Evolutionary conservation across 441 rosid species (phyloP).

Genomic region (Mallotus japonicus): DNA sequence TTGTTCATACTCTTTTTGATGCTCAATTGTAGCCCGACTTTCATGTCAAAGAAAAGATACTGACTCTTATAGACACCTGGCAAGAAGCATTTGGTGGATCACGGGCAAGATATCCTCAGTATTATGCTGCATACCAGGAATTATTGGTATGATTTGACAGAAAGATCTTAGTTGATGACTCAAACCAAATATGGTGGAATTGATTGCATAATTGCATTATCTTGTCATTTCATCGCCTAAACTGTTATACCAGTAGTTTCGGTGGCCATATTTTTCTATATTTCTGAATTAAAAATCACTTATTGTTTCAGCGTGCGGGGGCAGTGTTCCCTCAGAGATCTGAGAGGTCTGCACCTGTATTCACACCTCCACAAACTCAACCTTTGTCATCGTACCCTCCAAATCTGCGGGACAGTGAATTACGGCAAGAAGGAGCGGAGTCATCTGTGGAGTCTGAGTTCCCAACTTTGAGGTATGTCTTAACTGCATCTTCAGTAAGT

Average conservation of each 20-base stretch:
- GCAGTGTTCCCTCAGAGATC: constrained; percentile 94
- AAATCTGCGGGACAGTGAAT: constrained; percentile 61
- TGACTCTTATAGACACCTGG: constrained; percentile 87
- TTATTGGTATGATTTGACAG: constrained; percentile 64
- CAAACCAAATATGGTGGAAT: constrained; percentile 7
- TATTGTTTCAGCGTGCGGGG: constrained; percentile 80
- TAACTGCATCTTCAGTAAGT: background rate
- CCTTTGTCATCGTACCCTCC: constrained; percentile 78
- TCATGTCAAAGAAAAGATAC: constrained; percentile 91
- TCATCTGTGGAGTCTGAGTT: constrained; percentile 81
- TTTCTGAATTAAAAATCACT: constrained; percentile 19
- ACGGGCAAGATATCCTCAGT: constrained; percentile 96
- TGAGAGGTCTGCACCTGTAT: constrained; percentile 86
- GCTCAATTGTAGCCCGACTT: constrained; percentile 66
- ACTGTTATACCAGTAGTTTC: background rate
- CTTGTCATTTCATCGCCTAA: background rate
- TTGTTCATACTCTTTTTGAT: constrained; percentile 32
- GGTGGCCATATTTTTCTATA: background rate
- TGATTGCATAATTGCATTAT: constrained; percentile 13
- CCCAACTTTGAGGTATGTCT: constrained; percentile 72
- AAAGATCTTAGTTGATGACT: constrained; percentile 5
- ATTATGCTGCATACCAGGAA: constrained; percentile 92
- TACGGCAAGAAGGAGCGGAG: constrained; percentile 53
- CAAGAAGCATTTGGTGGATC: constrained; percentile 99
- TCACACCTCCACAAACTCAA: constrained; percentile 94